Evolutionary conservation across 768 basidiomycete genomes (phyloP).

Genomic region (Leccinum subtestaceum): DNA sequence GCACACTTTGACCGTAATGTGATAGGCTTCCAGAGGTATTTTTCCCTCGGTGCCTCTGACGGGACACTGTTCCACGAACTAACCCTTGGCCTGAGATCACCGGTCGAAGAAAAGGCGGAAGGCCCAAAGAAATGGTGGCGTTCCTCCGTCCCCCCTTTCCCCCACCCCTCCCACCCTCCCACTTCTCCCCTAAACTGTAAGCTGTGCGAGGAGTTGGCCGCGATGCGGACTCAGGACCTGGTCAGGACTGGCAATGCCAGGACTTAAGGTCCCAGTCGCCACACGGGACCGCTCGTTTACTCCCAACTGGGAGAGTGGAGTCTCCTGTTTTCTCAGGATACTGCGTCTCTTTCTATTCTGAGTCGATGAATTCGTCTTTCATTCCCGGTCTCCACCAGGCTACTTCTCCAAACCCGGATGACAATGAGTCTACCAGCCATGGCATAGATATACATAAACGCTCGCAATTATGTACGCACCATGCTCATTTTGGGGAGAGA

Average conservation of each 20-base stretch:
- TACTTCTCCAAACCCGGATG: not conserved
- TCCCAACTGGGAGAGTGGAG: not conserved
- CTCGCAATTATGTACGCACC: not conserved
- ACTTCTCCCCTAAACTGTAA: not conserved
- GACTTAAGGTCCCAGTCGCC: not conserved
- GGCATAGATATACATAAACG: not conserved
- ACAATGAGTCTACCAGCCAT: not conserved
- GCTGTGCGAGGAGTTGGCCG: not conserved
- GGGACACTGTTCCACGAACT: not conserved
- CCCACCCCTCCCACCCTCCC: not conserved
- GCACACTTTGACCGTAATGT: not conserved
- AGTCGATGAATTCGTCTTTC: slow-evolving; percentile 3
- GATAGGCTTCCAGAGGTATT: not conserved
- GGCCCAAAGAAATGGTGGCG: slow-evolving; percentile 2
- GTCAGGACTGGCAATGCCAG: not conserved
- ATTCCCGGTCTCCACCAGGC: slow-evolving; percentile 5
- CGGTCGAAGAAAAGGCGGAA: not conserved
- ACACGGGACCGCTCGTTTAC: not conserved
- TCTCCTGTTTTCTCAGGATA: not conserved
- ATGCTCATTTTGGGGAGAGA: not conserved
- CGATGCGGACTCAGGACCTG: not conserved
- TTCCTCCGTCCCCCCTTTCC: not conserved
- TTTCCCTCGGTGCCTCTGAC: not conserved
- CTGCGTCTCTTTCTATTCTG: not conserved
- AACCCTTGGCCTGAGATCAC: slow-evolving; percentile 1